Percentiles rank a stretch among this genome's conserved stretches.
These are phyloP conservation scores for Psophocarpus tetragonolobus DNA, from an alignment of 306 rosid species.

Conservation along the genomic window DNA sequence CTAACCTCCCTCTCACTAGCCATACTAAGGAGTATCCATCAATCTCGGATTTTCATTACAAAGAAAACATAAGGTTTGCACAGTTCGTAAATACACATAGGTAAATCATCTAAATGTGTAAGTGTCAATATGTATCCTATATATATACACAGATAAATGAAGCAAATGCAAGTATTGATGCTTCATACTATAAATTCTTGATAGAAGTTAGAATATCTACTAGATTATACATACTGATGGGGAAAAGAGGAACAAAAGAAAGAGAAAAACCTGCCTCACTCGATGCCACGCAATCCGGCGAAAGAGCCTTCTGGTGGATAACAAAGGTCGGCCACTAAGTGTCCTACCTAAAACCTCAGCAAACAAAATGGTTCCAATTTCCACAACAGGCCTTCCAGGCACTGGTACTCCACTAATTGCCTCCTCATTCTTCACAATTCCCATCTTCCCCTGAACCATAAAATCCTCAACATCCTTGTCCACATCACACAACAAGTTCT, in stretches of 20 bases:
- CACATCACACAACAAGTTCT: conserved; percentile 71
- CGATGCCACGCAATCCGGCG: conserved; percentile 90
- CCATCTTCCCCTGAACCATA: conserved; percentile 78
- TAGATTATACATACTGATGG: conserved; percentile 14
- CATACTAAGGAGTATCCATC: background rate
- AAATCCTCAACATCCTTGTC: conserved; percentile 52
- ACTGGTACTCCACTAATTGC: conserved; percentile 52
- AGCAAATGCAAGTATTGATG: background rate
- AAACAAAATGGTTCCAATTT: conserved; percentile 81
- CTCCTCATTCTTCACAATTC: conserved; percentile 73
- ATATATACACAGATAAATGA: background rate
- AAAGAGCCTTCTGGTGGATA: conserved; percentile 82
- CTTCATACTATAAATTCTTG: background rate
- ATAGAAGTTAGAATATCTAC: conserved; percentile 27
- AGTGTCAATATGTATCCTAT: background rate
- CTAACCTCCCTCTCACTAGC: background rate
- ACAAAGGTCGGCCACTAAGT: conserved; percentile 90
- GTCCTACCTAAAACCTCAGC: conserved; percentile 98
- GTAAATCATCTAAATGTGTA: background rate
- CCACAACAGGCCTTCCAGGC: conserved; percentile 76
- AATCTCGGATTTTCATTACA: background rate
- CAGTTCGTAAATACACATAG: background rate
- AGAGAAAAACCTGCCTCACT: conserved; percentile 96
- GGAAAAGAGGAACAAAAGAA: conserved; percentile 39
- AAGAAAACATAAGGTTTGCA: background rate